A percentile compares a stretch with the other conserved stretches of the same genome.
These are phyloP conservation scores for Pythium pyrilobum DNA, from an alignment of 352 stramenopile species.

Conservation along the genomic window DNA sequence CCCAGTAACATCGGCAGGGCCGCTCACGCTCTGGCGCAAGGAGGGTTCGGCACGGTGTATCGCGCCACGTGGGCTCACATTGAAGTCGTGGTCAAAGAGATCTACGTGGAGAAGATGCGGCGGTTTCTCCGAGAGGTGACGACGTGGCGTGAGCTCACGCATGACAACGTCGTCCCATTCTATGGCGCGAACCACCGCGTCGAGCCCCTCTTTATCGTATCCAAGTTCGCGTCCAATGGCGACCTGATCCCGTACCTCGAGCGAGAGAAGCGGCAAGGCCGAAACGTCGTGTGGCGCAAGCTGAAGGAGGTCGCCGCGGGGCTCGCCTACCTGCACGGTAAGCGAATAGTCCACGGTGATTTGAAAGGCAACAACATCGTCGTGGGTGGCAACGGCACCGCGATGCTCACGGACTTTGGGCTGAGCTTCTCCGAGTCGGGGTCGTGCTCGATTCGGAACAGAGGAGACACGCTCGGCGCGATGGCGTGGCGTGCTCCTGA, in stretches of 20 bases:
- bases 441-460: not conserved
- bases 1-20: too few species aligned
- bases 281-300: constrained; percentile 23
- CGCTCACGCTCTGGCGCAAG: too few species aligned
- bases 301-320: constrained; percentile 3
- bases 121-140: not conserved
- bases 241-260: constrained; percentile 22
- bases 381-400: constrained; percentile 3
- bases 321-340: not conserved
- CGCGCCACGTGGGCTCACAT: too few species aligned
- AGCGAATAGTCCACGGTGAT: constrained; percentile 9
- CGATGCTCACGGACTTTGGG: constrained; percentile 21
- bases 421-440: constrained; percentile 1
- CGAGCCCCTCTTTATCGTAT: constrained; percentile 17
- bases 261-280: not conserved
- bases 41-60: too few species aligned
- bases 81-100: constrained; percentile 3
- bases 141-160: constrained; percentile 82
- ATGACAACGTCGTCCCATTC: constrained; percentile 87
- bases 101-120: too few species aligned
- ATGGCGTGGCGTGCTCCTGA: constrained; percentile 31
- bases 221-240: constrained; percentile 19
- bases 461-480: constrained; percentile 2
- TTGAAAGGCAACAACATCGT: constrained; percentile 17
- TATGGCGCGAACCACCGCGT: constrained; percentile 22